A percentile compares a stretch with the other conserved stretches of the same genome.
These are phyloP conservation scores for Hyaloscypha variabilis DNA, from an alignment of 495 filamentous ascomycete species.

Conservation along the genomic window DNA sequence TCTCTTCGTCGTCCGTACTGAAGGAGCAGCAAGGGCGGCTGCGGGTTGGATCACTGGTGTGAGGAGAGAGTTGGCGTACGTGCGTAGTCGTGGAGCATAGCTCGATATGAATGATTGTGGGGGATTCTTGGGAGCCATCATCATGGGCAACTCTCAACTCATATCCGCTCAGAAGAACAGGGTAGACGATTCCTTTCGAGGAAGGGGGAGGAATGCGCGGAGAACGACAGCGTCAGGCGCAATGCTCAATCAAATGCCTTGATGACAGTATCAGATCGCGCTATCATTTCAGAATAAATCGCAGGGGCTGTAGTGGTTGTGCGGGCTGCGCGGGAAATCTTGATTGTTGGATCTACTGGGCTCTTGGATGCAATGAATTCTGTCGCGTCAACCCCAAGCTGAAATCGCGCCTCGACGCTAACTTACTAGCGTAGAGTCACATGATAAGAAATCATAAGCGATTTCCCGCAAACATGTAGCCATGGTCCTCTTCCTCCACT, in stretches of 20 bases:
- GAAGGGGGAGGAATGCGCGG: slow-evolving; percentile 18
- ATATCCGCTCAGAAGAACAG: slow-evolving; percentile 18
- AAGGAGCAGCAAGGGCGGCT: slow-evolving; percentile 61
- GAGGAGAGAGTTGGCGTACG: slow-evolving; percentile 90
- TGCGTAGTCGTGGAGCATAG: slow-evolving; percentile 88
- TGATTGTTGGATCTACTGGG: neutral
- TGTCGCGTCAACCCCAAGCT: neutral
- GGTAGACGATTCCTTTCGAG: neutral
- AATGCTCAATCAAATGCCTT: slow-evolving; percentile 5
- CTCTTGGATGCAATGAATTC: neutral
- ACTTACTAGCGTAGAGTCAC: too few species aligned
- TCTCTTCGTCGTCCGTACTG: slow-evolving; percentile 89
- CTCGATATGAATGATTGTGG: slow-evolving; percentile 89
- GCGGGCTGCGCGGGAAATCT: neutral
- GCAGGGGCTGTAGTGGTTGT: neutral
- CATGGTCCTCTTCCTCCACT: too few species aligned
- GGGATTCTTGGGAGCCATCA: slow-evolving; percentile 42
- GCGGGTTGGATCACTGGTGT: slow-evolving; percentile 79
- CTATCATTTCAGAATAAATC: slow-evolving; percentile 15
- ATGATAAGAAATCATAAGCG: too few species aligned
- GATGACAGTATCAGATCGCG: neutral
- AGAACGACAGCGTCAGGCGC: neutral
- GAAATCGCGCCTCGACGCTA: slow-evolving; percentile 7
- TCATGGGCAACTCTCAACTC: slow-evolving; percentile 21
- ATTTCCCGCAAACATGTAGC: too few species aligned